Evolutionary conservation across 202 grass and related monocot genomes (phyloP), one percentile per base, ranked within the genome.

Genomic region (Carex arenaria): DNA sequence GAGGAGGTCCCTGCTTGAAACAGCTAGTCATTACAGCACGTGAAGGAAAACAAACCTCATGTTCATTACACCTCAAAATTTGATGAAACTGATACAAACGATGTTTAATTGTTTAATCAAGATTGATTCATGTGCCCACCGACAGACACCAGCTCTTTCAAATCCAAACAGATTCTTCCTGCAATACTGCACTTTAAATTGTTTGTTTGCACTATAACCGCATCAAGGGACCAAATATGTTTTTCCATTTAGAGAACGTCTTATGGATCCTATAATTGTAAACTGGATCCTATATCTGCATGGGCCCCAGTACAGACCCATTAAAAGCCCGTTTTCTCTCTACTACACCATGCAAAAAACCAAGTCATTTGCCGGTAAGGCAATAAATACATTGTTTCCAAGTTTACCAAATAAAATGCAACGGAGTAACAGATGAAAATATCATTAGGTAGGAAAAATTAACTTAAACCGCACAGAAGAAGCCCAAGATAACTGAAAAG

Each of bases 1-100:
- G 42, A 47, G 7, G 57, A 61, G 57, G 57, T 61, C 17, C 32
- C 18, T 18, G 68, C 68, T 49, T 72, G 42, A 45, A 45, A 72
- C 68, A 51, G 42, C 68, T 72, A 72, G 30, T 31, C 64, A 65
- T 65, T 82, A 69, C 32, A 84, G 32, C 60, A 75, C 17, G 54
- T 61, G 49, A 22, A 84, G 64, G 28, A 84, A 75, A 61, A 57
- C 28, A 63, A 45, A 19, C 0, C 23, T 28, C 72, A 75, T 75
- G 72, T 75, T 56, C 23, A 56, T 75, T 17, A 17, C 23, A 34
- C 49, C 51, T 31, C 7, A 8, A 15, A 34, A 76, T 32, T 32
- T 56, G 49, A 76, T 76, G 49, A 55, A 76, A 76, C 26, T 1
- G 12, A 54, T 74, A 54, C 26, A 36, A 4, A 36, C 13, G 54